Evolutionary conservation across 805 yeast species (phyloP).

Genomic region (Suhomyces sp.): DNA sequence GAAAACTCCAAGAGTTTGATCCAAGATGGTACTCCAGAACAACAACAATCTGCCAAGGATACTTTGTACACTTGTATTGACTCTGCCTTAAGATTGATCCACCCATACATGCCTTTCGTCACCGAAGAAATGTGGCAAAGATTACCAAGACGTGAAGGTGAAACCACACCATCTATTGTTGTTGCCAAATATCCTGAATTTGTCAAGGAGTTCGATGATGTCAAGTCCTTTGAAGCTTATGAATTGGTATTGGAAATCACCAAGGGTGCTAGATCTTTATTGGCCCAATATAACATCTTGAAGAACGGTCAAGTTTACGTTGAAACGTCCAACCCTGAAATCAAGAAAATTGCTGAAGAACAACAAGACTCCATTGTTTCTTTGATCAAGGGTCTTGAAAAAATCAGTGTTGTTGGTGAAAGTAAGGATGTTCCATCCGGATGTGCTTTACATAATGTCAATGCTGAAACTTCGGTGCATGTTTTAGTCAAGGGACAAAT

Average conservation of each 20-base stretch:
- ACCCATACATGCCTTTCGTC: constrained; percentile 97
- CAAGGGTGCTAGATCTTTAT: constrained; percentile 86
- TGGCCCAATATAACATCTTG: constrained; percentile 85
- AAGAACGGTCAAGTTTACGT: constrained; percentile 86
- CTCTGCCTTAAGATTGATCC: constrained; percentile 86
- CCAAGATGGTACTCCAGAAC: constrained; percentile 83
- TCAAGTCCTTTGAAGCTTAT: constrained; percentile 68
- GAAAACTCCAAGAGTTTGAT: constrained; percentile 94
- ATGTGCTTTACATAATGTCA: constrained; percentile 81
- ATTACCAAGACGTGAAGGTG: constrained; percentile 81
- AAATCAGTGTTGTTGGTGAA: constrained; percentile 60
- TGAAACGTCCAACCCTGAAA: constrained; percentile 56
- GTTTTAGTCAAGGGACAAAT: constrained; percentile 92
- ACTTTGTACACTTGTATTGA: constrained; percentile 92
- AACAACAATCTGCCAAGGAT: constrained; percentile 87
- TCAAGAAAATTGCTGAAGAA: constrained; percentile 52
- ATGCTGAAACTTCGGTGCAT: constrained; percentile 80
- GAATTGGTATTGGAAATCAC: constrained; percentile 83
- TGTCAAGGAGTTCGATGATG: constrained; percentile 59
- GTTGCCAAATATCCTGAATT: constrained; percentile 78
- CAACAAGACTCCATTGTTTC: constrained; percentile 89
- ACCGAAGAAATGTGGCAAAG: constrained; percentile 99
- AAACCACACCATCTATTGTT: constrained; percentile 66
- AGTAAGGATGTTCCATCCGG: constrained; percentile 75
- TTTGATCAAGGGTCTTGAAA: constrained; percentile 85